Percentiles rank a stretch among this genome's conserved stretches.
Evolutionary conservation across 805 yeast species (phyloP).

Genomic region (Wickerhamomyces rabaulensis): DNA sequence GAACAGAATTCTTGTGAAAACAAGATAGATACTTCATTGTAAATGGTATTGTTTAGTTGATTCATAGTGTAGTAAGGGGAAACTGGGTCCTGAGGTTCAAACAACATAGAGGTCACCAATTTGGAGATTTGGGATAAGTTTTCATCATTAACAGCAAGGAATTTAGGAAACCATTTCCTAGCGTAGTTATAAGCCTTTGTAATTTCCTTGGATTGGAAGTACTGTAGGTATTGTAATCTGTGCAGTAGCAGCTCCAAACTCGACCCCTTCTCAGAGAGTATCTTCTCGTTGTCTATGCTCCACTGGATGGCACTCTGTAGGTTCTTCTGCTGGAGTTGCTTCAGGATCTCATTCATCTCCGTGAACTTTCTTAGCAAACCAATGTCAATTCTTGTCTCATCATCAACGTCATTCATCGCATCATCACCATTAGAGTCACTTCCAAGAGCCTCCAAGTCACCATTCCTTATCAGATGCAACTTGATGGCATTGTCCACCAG

Average conservation of each 20-base stretch:
- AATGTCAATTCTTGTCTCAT: slow-evolving; percentile 15
- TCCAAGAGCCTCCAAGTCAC: slow-evolving; percentile 34
- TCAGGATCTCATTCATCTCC: slow-evolving; percentile 37
- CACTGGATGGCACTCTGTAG: slow-evolving; percentile 45
- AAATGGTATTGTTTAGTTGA: slow-evolving; percentile 7
- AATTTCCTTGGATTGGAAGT: slow-evolving; percentile 20
- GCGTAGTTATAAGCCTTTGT: slow-evolving; percentile 41
- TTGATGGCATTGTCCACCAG: slow-evolving; percentile 37
- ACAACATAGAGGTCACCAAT: slow-evolving; percentile 33
- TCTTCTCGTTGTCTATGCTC: slow-evolving; percentile 29
- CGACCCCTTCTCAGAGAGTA: slow-evolving; percentile 26
- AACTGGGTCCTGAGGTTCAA: slow-evolving; percentile 15
- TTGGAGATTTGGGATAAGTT: slow-evolving; percentile 37
- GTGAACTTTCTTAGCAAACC: slow-evolving; percentile 32
- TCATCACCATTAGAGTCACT: slow-evolving; percentile 20
- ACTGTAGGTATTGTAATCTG: slow-evolving; percentile 34
- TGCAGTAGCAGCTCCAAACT: slow-evolving; percentile 42
- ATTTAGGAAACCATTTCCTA: slow-evolving; percentile 31
- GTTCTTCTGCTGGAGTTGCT: slow-evolving; percentile 30
- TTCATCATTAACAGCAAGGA: slow-evolving; percentile 32
- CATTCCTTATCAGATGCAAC: slow-evolving; percentile 42
- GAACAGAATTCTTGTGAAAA: slow-evolving; percentile 48
- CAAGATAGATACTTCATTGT: slow-evolving; percentile 18
- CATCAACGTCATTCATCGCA: slow-evolving; percentile 20
- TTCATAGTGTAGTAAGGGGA: slow-evolving; percentile 20